These are phyloP conservation scores for Cladosporium sp. DNA, from an alignment of 2,329 filamentous ascomycete species.

Conservation along the genomic window DNA sequence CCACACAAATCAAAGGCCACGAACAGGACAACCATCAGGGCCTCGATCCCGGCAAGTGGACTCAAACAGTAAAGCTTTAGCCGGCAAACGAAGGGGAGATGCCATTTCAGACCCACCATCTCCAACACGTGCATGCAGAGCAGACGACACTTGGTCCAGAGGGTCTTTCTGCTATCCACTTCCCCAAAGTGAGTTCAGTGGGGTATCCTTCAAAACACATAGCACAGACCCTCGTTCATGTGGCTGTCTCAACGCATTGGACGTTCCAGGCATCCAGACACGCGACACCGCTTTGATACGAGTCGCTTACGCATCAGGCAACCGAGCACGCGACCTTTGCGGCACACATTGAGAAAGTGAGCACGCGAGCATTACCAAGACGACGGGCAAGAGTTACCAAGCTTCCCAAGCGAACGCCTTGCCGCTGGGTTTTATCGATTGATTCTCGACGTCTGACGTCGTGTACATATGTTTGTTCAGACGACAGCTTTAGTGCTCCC, in stretches of 20 bases:
- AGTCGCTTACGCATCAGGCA: neutral
- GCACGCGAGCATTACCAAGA: conserved; percentile 4
- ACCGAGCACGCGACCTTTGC: conserved; percentile 7
- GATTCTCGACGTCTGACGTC: neutral
- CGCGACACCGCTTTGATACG: neutral
- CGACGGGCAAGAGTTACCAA: conserved; percentile 8
- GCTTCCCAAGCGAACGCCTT: conserved; percentile 14
- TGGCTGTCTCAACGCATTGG: conserved; percentile 13
- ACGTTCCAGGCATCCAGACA: conserved; percentile 3
- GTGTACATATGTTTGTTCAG: neutral
- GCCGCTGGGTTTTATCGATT: neutral
- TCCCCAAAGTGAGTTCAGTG: neutral
- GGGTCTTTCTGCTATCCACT: neutral
- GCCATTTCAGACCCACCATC: neutral
- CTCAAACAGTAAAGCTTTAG: neutral
- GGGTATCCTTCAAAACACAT: neutral
- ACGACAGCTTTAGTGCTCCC: neutral
- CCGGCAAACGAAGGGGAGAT: neutral
- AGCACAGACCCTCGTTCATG: neutral
- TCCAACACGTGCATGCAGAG: neutral
- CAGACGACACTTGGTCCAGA: neutral
- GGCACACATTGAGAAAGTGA: neutral
- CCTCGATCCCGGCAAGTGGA: neutral
- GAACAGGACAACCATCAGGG: neutral
- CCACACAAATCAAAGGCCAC: neutral